These are phyloP conservation scores for Eucalyptus leucophloia DNA, from an alignment of 345 rosid genomes.

Conservation along the genomic window DNA sequence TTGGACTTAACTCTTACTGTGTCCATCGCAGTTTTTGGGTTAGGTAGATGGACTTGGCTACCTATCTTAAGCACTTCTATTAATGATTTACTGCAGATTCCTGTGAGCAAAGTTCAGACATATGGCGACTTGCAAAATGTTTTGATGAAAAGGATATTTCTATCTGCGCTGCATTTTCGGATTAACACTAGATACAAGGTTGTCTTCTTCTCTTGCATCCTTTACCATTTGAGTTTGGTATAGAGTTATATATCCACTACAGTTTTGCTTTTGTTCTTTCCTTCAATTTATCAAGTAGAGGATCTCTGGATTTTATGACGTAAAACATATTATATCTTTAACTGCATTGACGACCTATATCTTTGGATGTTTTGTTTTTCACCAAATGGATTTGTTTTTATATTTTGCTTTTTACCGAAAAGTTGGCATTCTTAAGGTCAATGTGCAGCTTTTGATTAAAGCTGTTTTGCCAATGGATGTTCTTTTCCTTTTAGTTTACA, in stretches of 20 bases:
- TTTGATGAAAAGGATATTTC: constrained; percentile 96
- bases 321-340: background rate
- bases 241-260: background rate
- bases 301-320: background rate
- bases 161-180: constrained; percentile 96
- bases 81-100: constrained; percentile 55
- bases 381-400: background rate
- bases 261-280: background rate
- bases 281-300: background rate
- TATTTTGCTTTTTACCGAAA: background rate
- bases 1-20: background rate
- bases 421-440: background rate
- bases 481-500: background rate
- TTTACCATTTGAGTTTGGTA: background rate
- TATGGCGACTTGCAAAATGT: constrained; percentile 90
- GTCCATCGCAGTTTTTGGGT: background rate
- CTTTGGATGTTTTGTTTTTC: background rate
- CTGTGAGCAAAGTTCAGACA: constrained; percentile 77
- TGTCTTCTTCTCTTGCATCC: background rate
- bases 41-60: background rate
- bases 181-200: constrained; percentile 99
- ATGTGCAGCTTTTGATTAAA: background rate
- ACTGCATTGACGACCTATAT: background rate
- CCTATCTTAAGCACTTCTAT: background rate
- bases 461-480: background rate